Evolutionary conservation across 441 rosid species (phyloP).

Genomic region (Raphanus hybrid): DNA sequence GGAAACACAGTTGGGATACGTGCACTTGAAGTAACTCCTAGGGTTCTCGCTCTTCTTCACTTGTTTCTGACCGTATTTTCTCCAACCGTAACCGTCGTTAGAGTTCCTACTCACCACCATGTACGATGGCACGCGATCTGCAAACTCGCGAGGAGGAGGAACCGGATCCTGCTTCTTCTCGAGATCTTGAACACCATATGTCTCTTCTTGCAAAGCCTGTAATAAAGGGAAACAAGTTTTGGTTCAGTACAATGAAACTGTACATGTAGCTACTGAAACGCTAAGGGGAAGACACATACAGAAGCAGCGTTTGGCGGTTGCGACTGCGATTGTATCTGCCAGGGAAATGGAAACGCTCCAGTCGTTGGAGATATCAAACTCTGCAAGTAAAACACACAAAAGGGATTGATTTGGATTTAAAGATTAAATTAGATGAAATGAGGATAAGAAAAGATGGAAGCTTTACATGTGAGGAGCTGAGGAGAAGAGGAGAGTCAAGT

Average conservation of each 20-base stretch:
- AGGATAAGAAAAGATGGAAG: neutral
- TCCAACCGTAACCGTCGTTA: slow-evolving; percentile 94
- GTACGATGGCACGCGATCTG: slow-evolving; percentile 24
- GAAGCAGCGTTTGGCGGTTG: slow-evolving; percentile 23
- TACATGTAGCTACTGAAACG: neutral
- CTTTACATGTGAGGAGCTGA: slow-evolving; percentile 68
- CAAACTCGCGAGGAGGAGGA: slow-evolving; percentile 28
- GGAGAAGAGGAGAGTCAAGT: slow-evolving; percentile 84
- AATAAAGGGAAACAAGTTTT: neutral
- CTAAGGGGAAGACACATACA: slow-evolving; percentile 23
- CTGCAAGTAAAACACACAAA: slow-evolving; percentile 45
- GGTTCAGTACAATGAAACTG: slow-evolving; percentile 12
- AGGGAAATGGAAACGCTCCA: slow-evolving; percentile 67
- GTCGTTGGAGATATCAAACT: slow-evolving; percentile 92
- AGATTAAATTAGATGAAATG: neutral
- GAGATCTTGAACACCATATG: slow-evolving; percentile 26
- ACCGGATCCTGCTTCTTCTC: slow-evolving; percentile 19
- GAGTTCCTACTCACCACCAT: slow-evolving; percentile 51
- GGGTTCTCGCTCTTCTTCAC: slow-evolving; percentile 97
- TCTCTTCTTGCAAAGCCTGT: slow-evolving; percentile 36
- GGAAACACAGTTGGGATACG: slow-evolving; percentile 77
- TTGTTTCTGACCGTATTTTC: slow-evolving; percentile 95
- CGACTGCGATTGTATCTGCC: slow-evolving; percentile 47
- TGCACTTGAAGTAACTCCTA: slow-evolving; percentile 97
- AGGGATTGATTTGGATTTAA: neutral